Percentiles rank a stretch among this genome's conserved stretches.
Conservation (phyloP, 306 rosid species). For the Ziziphus jujuba region DNA sequence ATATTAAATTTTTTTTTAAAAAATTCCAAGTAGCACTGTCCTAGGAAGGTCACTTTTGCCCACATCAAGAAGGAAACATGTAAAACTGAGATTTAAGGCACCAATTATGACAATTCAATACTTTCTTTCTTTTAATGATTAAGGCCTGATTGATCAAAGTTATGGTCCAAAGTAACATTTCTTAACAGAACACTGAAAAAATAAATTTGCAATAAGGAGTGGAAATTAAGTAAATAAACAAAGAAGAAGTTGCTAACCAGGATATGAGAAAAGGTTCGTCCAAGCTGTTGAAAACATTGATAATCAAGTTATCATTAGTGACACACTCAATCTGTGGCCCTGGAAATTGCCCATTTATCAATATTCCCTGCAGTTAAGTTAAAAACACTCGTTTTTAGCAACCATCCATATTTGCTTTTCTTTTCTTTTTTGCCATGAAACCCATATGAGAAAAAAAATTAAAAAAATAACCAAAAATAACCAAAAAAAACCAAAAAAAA, state of each 20-base stretch:
- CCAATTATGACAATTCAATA: too few relatives aligned
- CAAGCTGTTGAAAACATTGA: conserved; percentile 73
- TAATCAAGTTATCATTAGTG: conserved; percentile 84
- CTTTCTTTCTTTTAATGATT: too few relatives aligned
- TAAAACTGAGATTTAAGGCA: too few relatives aligned
- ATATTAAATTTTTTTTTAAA: too few relatives aligned
- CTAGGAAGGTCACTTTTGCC: too few relatives aligned
- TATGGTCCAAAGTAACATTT: too few relatives aligned
- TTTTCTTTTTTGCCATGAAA: neutral
- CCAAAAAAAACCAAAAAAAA: neutral
- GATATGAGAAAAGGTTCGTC: conserved; percentile 85
- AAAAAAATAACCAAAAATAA: neutral
- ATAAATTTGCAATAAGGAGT: neutral
- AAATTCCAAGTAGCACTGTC: too few relatives aligned
- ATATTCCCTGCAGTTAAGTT: conserved; percentile 59
- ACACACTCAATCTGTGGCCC: conserved; percentile 81
- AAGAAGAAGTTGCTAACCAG: conserved; percentile 47
- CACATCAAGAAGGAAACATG: too few relatives aligned
- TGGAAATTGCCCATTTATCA: conserved; percentile 90
- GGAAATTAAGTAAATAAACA: neutral
- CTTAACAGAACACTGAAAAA: neutral
- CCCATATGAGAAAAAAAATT: neutral
- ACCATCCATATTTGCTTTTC: too few relatives aligned
- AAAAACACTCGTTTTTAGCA: conserved; percentile 16
- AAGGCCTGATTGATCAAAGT: too few relatives aligned